Evolutionary conservation across 179 eudicot genomes (phyloP).

Genomic region (Silene coronaria): DNA sequence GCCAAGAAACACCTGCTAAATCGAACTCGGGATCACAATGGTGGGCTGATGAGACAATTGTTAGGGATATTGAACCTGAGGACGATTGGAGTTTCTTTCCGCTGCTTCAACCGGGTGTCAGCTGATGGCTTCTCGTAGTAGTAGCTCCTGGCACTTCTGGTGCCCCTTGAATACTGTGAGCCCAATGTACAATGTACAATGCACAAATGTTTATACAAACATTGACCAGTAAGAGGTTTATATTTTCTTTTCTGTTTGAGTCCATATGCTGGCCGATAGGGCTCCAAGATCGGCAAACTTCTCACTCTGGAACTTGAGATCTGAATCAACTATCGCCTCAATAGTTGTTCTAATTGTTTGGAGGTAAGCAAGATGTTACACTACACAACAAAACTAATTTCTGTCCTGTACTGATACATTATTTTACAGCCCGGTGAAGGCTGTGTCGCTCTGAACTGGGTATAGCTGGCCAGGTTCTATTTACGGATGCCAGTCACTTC

Average conservation of each 20-base stretch:
- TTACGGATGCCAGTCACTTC: background rate
- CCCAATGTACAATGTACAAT: constrained; percentile 6
- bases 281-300: too few relatives aligned
- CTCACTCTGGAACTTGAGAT: too few relatives aligned
- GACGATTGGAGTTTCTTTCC: constrained; percentile 45
- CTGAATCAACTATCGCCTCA: too few relatives aligned
- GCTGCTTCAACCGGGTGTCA: constrained; percentile 43
- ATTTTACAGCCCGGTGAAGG: constrained; percentile 14
- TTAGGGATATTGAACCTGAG: constrained; percentile 21
- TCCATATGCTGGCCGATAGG: too few relatives aligned
- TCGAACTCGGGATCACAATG: constrained; percentile 25
- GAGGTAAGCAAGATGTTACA: background rate
- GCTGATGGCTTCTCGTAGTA: constrained; percentile 24
- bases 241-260: too few relatives aligned
- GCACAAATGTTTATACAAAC: constrained; percentile 18
- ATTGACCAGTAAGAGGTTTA: background rate
- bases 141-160: constrained; percentile 11
- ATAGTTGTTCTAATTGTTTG: too few relatives aligned
- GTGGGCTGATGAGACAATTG: constrained; percentile 39
- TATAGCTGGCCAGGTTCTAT: background rate
- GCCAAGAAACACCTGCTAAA: constrained; percentile 16
- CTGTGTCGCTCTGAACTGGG: constrained; percentile 1
- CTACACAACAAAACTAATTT: background rate
- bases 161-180: constrained; percentile 1
- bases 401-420: background rate